These are phyloP conservation scores for Skeletonema grethae DNA, from an alignment of 108 stramenopile genomes.

Conservation along the genomic window DNA sequence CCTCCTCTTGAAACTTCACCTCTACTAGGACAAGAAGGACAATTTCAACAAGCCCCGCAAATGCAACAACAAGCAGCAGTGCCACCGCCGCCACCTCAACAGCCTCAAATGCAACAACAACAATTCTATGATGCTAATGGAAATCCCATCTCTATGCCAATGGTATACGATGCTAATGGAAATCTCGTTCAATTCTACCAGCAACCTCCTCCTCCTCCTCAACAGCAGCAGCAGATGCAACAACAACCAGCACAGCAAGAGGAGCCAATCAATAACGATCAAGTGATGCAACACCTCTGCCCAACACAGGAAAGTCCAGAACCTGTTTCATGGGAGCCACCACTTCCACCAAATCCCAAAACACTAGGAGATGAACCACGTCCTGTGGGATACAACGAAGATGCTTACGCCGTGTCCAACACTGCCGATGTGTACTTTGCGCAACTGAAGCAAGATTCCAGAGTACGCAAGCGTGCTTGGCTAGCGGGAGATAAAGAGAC, in stretches of 20 bases:
- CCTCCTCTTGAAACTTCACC: background rate
- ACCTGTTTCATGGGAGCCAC: constrained; percentile 21
- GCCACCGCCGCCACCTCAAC: constrained; percentile 1
- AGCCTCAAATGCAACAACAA: constrained; percentile 2
- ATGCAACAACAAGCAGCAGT: constrained; percentile 2
- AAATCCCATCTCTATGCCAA: constrained; percentile 41
- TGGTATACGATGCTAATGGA: constrained; percentile 40
- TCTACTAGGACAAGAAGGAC: background rate
- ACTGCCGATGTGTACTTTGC: constrained; percentile 87
- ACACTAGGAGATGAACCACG: constrained; percentile 32
- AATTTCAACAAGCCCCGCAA: constrained; percentile 9
- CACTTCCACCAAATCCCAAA: constrained; percentile 27
- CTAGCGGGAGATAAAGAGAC: constrained; percentile 57
- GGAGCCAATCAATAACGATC: constrained; percentile 15
- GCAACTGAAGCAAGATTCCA: constrained; percentile 82
- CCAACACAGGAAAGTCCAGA: background rate
- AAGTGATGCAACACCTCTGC: constrained; percentile 40
- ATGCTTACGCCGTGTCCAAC: constrained; percentile 77
- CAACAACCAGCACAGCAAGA: constrained; percentile 24
- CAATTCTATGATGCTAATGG: constrained; percentile 37
- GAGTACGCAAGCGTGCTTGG: constrained; percentile 67
- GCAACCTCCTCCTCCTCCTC: background rate
- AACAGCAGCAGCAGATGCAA: constrained; percentile 40
- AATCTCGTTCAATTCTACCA: constrained; percentile 32
- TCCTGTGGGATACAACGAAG: constrained; percentile 59